Evolutionary conservation across 495 filamentous ascomycete genomes (phyloP).

Genomic region (Chaetomidium leptoderma): DNA sequence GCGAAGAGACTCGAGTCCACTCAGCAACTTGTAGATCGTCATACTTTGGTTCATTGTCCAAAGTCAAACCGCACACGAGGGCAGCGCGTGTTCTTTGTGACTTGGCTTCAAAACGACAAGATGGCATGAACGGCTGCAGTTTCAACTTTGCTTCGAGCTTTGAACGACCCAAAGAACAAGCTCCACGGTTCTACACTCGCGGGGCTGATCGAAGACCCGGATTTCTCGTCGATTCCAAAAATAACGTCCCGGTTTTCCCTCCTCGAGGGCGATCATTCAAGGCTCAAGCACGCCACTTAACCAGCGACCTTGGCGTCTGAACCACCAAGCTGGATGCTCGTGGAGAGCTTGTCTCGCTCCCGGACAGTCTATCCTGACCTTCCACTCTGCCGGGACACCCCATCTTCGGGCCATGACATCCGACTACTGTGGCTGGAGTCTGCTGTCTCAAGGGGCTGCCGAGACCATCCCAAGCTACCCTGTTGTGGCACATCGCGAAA

Average conservation of each 20-base stretch:
- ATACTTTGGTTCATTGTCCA: background rate
- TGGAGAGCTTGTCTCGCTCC: background rate
- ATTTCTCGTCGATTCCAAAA: background rate
- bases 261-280: constrained; percentile 13
- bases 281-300: background rate
- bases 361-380: background rate
- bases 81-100: no score
- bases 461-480: background rate
- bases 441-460: background rate
- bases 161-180: background rate
- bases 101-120: background rate
- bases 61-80: background rate
- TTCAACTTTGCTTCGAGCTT: constrained; percentile 21
- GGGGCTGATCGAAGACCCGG: background rate
- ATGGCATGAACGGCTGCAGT: constrained; percentile 30
- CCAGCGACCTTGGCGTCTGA: background rate
- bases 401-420: background rate
- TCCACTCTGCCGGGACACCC: background rate
- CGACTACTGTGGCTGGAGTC: background rate
- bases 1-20: no score
- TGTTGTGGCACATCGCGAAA: background rate
- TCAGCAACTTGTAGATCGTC: no score
- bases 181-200: background rate
- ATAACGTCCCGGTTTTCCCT: background rate
- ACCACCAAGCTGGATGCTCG: background rate